Percentiles rank a stretch among this genome's conserved stretches.
phyloP scores from a whole-genome alignment of 441 rosid species.

The Populus hybrid region DNA sequence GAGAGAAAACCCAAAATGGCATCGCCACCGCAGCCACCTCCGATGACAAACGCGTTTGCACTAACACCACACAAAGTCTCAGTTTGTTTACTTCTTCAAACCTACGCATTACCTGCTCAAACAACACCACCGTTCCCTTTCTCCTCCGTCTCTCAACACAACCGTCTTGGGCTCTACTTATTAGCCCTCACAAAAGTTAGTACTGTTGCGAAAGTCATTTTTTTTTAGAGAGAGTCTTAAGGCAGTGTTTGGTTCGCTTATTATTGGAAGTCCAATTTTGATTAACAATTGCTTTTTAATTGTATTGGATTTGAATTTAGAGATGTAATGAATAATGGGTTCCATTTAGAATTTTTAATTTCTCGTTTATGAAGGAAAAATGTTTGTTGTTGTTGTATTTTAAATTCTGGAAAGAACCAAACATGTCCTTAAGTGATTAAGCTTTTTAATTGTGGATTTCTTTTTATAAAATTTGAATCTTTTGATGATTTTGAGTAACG shows the following conservation, averaged over 20 bases:
- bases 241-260: background rate
- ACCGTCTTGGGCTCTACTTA: constrained; percentile 74
- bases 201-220: background rate
- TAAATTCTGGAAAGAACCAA: background rate
- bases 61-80: constrained; percentile 92
- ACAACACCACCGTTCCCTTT: constrained; percentile 62
- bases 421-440: no score
- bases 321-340: background rate
- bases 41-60: constrained; percentile 45
- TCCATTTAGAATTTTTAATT: background rate
- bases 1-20: background rate
- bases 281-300: background rate
- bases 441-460: background rate
- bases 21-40: background rate
- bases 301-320: background rate
- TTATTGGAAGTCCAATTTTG: background rate
- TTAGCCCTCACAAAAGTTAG: constrained; percentile 81
- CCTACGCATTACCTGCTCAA: constrained; percentile 72
- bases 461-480: no score
- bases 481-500: background rate
- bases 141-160: constrained; percentile 83
- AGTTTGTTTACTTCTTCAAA: constrained; percentile 68
- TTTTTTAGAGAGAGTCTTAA: background rate
- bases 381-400: background rate
- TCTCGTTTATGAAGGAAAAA: background rate